phyloP scores from a whole-genome alignment of 2,329 filamentous ascomycete species.

The Verticillium tricorpus region DNA sequence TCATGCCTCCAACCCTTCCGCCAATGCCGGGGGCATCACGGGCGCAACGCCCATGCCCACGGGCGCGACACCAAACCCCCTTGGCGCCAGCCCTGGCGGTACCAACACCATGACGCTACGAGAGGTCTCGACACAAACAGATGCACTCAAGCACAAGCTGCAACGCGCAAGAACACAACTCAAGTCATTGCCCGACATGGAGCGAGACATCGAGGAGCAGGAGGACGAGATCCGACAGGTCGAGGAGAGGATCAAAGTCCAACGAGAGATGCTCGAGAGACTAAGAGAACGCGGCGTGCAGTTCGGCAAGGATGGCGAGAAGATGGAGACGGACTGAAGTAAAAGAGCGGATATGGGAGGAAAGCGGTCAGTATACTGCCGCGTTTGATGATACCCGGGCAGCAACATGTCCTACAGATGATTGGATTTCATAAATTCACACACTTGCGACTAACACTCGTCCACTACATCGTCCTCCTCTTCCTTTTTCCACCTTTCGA shows the following conservation, averaged over 20 bases:
- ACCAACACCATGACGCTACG: slow-evolving; percentile 49
- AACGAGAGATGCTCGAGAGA: slow-evolving; percentile 53
- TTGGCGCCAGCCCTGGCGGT: slow-evolving; percentile 25
- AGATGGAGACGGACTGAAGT: slow-evolving; percentile 32
- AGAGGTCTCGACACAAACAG: slow-evolving; percentile 73
- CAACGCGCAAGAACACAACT: slow-evolving; percentile 69
- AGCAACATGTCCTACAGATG: background rate
- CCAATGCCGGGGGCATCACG: slow-evolving; percentile 30
- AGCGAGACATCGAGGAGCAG: slow-evolving; percentile 63
- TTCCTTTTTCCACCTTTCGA: too few relatives aligned
- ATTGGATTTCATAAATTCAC: too few relatives aligned
- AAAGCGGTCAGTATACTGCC: too few relatives aligned
- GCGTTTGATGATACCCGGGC: background rate
- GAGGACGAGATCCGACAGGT: slow-evolving; percentile 64
- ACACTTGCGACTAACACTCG: too few relatives aligned
- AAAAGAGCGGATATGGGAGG: background rate
- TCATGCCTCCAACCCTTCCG: slow-evolving; percentile 24
- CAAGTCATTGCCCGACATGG: slow-evolving; percentile 64
- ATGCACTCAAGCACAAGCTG: slow-evolving; percentile 76
- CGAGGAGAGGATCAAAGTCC: slow-evolving; percentile 57
- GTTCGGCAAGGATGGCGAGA: slow-evolving; percentile 32
- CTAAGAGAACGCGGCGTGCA: slow-evolving; percentile 46
- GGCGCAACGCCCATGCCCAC: slow-evolving; percentile 29
- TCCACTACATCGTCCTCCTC: too few relatives aligned
- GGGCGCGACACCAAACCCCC: slow-evolving; percentile 21